phyloP scores from a whole-genome alignment of 257 asterid species.

The Mentha longifolia region DNA sequence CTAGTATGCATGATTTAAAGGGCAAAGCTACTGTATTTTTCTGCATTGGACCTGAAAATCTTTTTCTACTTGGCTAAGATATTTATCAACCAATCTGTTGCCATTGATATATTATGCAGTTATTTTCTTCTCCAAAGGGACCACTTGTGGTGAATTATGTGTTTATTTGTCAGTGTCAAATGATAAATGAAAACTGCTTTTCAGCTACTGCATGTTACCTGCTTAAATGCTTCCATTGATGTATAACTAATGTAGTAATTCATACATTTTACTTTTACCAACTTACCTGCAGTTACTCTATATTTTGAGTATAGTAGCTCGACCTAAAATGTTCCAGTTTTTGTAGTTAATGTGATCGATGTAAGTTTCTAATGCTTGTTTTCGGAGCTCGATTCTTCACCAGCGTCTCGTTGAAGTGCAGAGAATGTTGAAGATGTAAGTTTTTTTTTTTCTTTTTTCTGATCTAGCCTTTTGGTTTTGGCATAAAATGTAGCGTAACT shows the following conservation, averaged over 20 bases:
- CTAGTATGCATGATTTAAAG: slow-evolving; percentile 6
- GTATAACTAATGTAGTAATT: not conserved
- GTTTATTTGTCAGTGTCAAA: not conserved
- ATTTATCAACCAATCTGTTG: not conserved
- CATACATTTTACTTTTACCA: not conserved
- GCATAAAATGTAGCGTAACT: not conserved
- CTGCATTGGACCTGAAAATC: not conserved
- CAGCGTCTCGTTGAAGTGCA: not conserved
- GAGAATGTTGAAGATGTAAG: not conserved
- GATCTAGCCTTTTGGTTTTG: not conserved
- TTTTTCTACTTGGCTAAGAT: not conserved
- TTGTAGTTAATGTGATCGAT: not conserved
- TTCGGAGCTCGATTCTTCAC: not conserved
- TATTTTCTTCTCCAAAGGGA: not conserved
- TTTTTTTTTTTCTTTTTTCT: too few species aligned
- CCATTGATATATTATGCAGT: not conserved
- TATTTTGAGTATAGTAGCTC: too few species aligned
- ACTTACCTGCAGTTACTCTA: not conserved
- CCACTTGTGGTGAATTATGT: not conserved
- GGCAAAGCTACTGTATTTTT: slow-evolving; percentile 7
- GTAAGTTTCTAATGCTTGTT: too few species aligned
- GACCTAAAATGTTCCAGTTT: too few species aligned
- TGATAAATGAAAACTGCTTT: slow-evolving; percentile 1
- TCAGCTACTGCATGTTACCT: slow-evolving; percentile 2
- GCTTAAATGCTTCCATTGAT: slow-evolving; percentile 6